Base-by-base conservation (phyloP, 805 yeast genomes). In the Starmerella vaccinii region DNA sequence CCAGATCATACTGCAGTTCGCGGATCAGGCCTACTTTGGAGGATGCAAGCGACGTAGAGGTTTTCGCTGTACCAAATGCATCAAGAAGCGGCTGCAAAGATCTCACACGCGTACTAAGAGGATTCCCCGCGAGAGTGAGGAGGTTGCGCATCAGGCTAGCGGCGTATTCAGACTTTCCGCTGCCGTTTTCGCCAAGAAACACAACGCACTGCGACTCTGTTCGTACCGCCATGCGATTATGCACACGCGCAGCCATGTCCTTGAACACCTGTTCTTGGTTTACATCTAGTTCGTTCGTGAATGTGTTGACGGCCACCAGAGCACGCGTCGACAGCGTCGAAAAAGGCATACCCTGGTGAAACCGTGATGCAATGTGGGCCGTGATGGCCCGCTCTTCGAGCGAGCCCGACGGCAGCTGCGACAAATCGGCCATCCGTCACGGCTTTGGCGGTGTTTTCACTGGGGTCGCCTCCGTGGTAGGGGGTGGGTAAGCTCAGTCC, bases 11-110 rank as follows among this genome's bases (percentile, higher is more conserved):
- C 62, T 72, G 80, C 37, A 77, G 73, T 60, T 76, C 76, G 39
- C 76, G 68, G 49, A 76, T 72, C 50, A 75, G 70, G 8, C 83
- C 83, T 29, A 77, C 75, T 54, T 80, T 68, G 5, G 82, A 76
- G 21, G 80, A 59, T 13, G 52, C 55, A 16, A 59, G 56, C 10
- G 64, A 55, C 23, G 61, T 47, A 12, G 61, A 57, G 1, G 72
- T 68, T 47, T 69, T 69, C 10, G 73, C 67, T 6, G 70, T 65
- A 8, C 70, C 63, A 52, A 69, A 65, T 2, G 72, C 71, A 12
- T 68, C 64, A 32, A 68, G 57, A 21, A 70, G 57, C 29, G 59
- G 62, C 43, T 63, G 64, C 10, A 71, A 66, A 9, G 64, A 55
- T n/a, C 63, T 57, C 49, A 65, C 59, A 33, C 63, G 62, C 13